Base-by-base conservation (phyloP, 352 stramenopile genomes). In the Globisporangium cystogenes region DNA sequence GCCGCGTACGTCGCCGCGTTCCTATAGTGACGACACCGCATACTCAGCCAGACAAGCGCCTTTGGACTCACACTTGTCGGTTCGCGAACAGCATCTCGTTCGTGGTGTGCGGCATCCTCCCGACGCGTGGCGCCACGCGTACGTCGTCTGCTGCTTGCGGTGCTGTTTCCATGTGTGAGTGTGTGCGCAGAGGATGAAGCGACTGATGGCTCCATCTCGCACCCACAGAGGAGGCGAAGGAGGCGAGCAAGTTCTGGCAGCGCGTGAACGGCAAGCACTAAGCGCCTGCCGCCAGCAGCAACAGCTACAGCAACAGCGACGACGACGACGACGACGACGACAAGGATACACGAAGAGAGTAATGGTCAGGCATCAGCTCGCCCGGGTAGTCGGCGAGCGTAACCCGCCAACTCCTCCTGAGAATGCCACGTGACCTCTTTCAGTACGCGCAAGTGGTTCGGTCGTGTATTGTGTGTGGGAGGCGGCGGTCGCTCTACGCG, bases 221-320 rank as follows among this genome's bases (percentile, higher is more conserved):
- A 37, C 5, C 57, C 53, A 64, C 55, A 83, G 77, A 94, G 65
- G 84, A 94, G 66, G 70, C 85, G 59, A 88, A 83, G 69, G 75
- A 87, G 56, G 79, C 87, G 71, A 86, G 70, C 50, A 90, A 91
- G 65, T 94, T 82, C 81, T 94, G 84, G 84, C 74, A 92, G 69
- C 80, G 80, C 52, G 48, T 82, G 35, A 87, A 94, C 70, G 82
- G 78, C 73, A 94, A 81, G 77, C 80, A 91, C 72, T 91, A 91
- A 80, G 60, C 39, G 44, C 41, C 47, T n/a, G 46, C 37, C 21
- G 3, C 7, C 10, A 27, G 11, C 33, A 37, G 33, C 33, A 35
- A 12, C 31, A n/a, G 14, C 36, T 27, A 20, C 40, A 24, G 40
- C 40, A 18, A 15, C 40, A 21, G 12, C 10, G n/a, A 11, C n/a